These are phyloP conservation scores for Penicillium sp. DNA, from an alignment of 2,329 filamentous ascomycete genomes.

Conservation along the genomic window DNA sequence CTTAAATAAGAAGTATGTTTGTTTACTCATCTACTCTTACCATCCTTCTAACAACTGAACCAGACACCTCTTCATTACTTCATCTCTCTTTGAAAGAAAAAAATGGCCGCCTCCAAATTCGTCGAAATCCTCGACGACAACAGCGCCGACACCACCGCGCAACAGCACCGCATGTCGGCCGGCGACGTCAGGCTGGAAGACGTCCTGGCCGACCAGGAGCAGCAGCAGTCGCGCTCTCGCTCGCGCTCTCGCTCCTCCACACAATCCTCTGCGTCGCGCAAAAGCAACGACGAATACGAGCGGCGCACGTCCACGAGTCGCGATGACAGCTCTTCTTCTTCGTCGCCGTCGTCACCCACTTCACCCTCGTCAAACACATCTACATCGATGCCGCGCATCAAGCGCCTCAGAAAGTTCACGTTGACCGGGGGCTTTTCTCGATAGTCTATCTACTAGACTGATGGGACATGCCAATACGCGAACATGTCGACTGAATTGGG, in stretches of 20 bases:
- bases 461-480: background rate
- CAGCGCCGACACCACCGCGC: slow-evolving; percentile 17
- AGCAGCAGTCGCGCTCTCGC: slow-evolving; percentile 22
- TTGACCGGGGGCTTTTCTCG: slow-evolving; percentile 7
- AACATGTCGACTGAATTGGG: background rate
- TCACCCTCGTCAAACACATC: background rate
- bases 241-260: slow-evolving; percentile 32
- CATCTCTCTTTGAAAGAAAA: slow-evolving; percentile 10
- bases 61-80: no score
- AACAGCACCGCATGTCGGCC: slow-evolving; percentile 32
- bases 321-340: background rate
- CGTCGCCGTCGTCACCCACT: background rate
- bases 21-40: no score
- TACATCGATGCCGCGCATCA: slow-evolving; percentile 4
- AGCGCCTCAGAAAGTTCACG: slow-evolving; percentile 8
- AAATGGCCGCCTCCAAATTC: slow-evolving; percentile 39
- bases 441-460: background rate
- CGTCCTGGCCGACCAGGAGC: slow-evolving; percentile 38
- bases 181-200: slow-evolving; percentile 42
- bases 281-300: slow-evolving; percentile 16
- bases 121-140: slow-evolving; percentile 40
- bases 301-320: background rate
- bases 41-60: no score
- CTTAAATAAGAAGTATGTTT: no score
- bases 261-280: slow-evolving; percentile 26